Percentiles rank a stretch among this genome's conserved stretches.
These are phyloP conservation scores for Diaporthe sp. DNA, from an alignment of 2,329 filamentous ascomycete genomes.

Conservation along the genomic window DNA sequence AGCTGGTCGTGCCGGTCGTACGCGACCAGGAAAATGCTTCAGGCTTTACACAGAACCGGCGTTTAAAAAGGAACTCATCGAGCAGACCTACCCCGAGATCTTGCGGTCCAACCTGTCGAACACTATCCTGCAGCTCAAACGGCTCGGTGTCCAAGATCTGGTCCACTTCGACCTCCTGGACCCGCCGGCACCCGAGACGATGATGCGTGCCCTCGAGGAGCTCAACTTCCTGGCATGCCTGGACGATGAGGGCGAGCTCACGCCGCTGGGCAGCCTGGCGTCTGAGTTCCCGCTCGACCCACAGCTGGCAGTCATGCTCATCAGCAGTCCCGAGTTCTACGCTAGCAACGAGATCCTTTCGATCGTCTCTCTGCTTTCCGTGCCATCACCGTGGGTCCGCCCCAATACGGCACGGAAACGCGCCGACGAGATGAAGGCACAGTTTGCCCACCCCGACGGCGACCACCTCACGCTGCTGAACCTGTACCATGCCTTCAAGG, in stretches of 20 bases:
- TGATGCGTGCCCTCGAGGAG: constrained; percentile 98
- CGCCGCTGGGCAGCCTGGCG: constrained; percentile 83
- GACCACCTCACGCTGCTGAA: constrained; percentile 97
- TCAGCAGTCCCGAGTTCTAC: constrained; percentile 96
- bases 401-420: constrained; percentile 87
- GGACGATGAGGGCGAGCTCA: constrained; percentile 95
- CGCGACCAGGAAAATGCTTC: constrained; percentile 97
- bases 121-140: constrained; percentile 96
- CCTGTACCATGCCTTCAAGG: constrained; percentile 97
- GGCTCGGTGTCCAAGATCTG: constrained; percentile 93
- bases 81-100: constrained; percentile 97
- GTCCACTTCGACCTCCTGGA: constrained; percentile 99
- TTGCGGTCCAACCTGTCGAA: constrained; percentile 93
- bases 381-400: constrained; percentile 92
- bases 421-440: constrained; percentile 96
- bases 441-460: constrained; percentile 92
- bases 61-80: constrained; percentile 98
- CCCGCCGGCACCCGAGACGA: constrained; percentile 94
- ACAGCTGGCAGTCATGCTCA: constrained; percentile 95
- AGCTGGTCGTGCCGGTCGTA: constrained; percentile 99
- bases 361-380: constrained; percentile 91
- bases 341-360: constrained; percentile 99
- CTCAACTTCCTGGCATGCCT: constrained; percentile 97
- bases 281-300: constrained; percentile 97
- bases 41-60: constrained; percentile 93